Evolutionary conservation across 257 asterid genomes (phyloP).

Genomic region (Cinchona pubescens): DNA sequence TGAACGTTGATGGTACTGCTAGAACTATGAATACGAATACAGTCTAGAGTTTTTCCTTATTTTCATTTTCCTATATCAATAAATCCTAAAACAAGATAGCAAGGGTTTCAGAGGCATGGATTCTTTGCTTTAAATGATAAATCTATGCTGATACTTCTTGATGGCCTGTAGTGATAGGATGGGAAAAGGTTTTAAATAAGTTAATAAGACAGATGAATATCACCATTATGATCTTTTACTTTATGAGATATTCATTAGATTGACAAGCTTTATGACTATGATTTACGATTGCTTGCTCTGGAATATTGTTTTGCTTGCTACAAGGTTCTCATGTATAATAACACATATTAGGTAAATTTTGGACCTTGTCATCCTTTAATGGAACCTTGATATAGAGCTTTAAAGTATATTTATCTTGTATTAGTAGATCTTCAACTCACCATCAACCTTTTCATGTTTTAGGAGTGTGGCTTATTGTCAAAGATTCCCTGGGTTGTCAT

Average conservation of each 20-base stretch:
- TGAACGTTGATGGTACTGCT: background rate
- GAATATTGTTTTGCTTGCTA: background rate
- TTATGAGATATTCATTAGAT: background rate
- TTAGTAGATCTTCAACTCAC: background rate
- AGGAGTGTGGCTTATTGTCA: slow-evolving; percentile 32
- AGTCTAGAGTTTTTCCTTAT: no score
- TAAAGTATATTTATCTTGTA: background rate
- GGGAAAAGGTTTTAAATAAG: background rate
- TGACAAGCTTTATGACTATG: background rate
- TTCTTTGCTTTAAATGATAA: background rate
- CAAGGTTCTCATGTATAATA: background rate
- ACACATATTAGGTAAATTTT: background rate
- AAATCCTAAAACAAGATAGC: background rate
- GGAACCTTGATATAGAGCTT: background rate
- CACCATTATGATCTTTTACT: background rate
- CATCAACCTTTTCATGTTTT: background rate
- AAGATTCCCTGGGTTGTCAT: slow-evolving; percentile 41
- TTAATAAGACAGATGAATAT: background rate
- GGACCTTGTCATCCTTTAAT: background rate
- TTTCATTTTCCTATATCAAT: background rate
- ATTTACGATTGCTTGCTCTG: background rate
- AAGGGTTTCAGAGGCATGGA: no score
- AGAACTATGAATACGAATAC: background rate
- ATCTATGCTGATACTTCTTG: background rate
- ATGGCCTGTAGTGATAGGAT: background rate